phyloP scores from a whole-genome alignment of 1,139 yeast species.

The Saccharomyces hybrid region DNA sequence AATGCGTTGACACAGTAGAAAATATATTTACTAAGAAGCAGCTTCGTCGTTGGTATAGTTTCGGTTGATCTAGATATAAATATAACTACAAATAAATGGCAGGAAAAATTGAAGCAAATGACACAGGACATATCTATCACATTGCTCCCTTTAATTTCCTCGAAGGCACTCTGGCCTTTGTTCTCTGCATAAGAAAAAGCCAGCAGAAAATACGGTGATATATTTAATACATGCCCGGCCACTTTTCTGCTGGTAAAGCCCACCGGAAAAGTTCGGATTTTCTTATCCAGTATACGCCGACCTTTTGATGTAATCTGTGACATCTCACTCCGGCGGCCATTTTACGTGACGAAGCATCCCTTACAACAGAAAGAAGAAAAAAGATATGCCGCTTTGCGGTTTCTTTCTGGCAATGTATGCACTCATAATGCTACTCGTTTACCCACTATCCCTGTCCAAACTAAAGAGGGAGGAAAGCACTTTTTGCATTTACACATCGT shows the following conservation, averaged over 20 bases:
- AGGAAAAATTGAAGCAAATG: not conserved
- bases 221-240: not conserved
- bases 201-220: not conserved
- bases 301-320: not conserved
- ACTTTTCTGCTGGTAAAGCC: not conserved
- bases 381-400: not conserved
- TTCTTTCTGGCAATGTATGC: not conserved
- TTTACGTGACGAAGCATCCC: not conserved
- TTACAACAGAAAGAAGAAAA: not conserved
- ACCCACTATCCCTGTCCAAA: not conserved
- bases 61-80: not conserved
- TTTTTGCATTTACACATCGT: not conserved
- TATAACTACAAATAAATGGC: not conserved
- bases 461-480: not conserved
- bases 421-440: not conserved
- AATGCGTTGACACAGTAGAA: not conserved
- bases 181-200: not conserved
- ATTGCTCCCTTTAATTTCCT: slow-evolving; percentile 7
- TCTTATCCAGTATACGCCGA: not conserved
- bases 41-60: not conserved
- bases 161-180: not conserved
- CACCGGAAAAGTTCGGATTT: not conserved
- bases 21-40: not conserved
- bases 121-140: not conserved
- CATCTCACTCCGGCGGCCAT: not conserved